Base-by-base conservation (phyloP, 2,329 filamentous ascomycete genomes). In the Gaeumannomyces tritici region DNA sequence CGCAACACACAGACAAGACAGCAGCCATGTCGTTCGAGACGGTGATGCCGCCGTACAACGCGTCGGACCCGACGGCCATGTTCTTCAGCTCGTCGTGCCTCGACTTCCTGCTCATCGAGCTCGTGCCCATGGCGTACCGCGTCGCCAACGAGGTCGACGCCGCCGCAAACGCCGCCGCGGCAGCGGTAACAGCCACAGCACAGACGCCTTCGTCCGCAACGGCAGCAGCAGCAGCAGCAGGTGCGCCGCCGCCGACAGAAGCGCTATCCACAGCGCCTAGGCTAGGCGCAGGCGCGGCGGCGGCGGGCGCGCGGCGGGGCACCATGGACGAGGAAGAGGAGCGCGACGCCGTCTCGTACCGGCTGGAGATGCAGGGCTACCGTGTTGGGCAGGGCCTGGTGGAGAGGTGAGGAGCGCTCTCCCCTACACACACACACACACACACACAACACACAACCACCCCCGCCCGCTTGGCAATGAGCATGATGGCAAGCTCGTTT, bases 91-190 rank as follows among this genome's bases (percentile, higher is more conserved):
- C 89, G 63, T 95, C 93, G 59, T 92, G 90, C 73, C 86, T 99
- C 70, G 95, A 99, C 76, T 89, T 99, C 69, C 85, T 99, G 63
- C 85, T 99, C 69, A 98, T 98, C 73, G 95, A 99, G 79, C 85
- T 99, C 62, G 95, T 99, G 21, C 95, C 95, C 54, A 89, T 98
- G 80, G 90, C 93, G 6, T 91, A 96, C 75, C 87, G 95, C 67
- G 83, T 98, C 65, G 88, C 91, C 27, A 84, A 87, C 70, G 88
- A 95, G 70, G 80, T 91, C 5, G 84, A 86, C 63, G 77, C 76
- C 4, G 84, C 86, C 63, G 77, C 76, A 64, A 59, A 57, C 73
- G 79, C 64, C 68, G 76, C 75, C 33, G 72, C 75, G 61, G 74
- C 81, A 64, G 33, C 35, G 73, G 79, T 64, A 66, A 61, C 68